Evolutionary conservation across 2,329 filamentous ascomycete species (phyloP).

Genomic region (Colletotrichum sublineola): DNA sequence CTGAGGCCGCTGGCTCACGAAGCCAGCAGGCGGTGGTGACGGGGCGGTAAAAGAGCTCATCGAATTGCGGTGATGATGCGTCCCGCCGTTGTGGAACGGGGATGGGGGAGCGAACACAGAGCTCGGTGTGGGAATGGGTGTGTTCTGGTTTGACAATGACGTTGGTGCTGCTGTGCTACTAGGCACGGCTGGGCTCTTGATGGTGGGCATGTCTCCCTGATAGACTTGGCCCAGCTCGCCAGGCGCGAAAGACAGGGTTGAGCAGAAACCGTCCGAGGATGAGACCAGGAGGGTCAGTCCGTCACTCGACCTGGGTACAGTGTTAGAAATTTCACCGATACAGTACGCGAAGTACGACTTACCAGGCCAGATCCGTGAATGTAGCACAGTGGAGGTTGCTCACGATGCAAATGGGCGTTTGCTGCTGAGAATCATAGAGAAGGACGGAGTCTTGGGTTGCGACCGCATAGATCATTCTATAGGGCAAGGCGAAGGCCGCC

Average conservation of each 20-base stretch:
- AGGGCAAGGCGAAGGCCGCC: conserved; percentile 85
- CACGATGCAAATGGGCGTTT: conserved; percentile 91
- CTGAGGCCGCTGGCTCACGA: conserved; percentile 75
- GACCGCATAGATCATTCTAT: conserved; percentile 96
- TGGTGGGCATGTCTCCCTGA: conserved; percentile 73
- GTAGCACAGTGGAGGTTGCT: conserved; percentile 98
- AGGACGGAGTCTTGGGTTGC: conserved; percentile 96
- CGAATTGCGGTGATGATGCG: conserved; percentile 71
- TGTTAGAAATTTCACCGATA: conserved; percentile 8
- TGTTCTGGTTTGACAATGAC: conserved; percentile 70
- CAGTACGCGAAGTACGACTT: conserved; percentile 53
- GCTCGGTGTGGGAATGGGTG: conserved; percentile 79
- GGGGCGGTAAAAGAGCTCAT: conserved; percentile 69
- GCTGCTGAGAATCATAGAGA: conserved; percentile 97
- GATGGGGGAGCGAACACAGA: conserved; percentile 72
- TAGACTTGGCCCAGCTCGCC: conserved; percentile 90
- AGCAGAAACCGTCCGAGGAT: conserved; percentile 99
- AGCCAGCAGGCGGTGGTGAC: conserved; percentile 70
- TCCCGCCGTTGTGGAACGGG: conserved; percentile 63
- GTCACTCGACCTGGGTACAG: conserved; percentile 59
- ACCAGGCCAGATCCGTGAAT: conserved; percentile 97
- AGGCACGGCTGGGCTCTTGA: conserved; percentile 57
- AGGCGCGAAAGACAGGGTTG: conserved; percentile 84
- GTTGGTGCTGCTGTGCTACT: conserved; percentile 48
- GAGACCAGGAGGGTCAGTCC: conserved; percentile 82